A percentile compares a stretch with the other conserved stretches of the same genome.
These are phyloP conservation scores for Pythium grandisporangium DNA, from an alignment of 352 stramenopile genomes.

Conservation along the genomic window DNA sequence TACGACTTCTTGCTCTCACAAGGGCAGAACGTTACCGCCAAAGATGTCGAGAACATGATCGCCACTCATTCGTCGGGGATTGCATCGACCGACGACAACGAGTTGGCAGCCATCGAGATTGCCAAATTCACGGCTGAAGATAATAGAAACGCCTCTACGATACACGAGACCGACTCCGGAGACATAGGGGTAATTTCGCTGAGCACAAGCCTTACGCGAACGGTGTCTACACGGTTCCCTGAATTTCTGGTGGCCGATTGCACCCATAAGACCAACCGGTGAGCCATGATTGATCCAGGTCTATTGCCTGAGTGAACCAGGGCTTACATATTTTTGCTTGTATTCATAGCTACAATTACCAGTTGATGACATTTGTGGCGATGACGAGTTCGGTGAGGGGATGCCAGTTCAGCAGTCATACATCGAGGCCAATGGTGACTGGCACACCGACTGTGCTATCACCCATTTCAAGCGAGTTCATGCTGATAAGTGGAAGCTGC, in stretches of 20 bases:
- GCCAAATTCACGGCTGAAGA: neutral
- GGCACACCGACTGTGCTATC: neutral
- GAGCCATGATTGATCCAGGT: neutral
- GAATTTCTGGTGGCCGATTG: conserved; percentile 4
- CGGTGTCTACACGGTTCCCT: neutral
- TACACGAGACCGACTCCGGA: conserved; percentile 1
- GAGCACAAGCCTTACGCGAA: no score
- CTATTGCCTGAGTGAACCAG: no score
- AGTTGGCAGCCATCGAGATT: neutral
- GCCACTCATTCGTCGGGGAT: neutral
- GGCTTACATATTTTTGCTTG: neutral
- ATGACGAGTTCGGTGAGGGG: conserved; percentile 5
- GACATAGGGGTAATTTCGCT: conserved; percentile 10
- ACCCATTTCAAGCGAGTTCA: neutral
- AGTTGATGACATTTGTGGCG: conserved; percentile 5
- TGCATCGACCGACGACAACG: conserved; percentile 1
- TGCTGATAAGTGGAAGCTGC: neutral
- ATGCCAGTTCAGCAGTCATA: conserved; percentile 6
- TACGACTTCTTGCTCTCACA: neutral
- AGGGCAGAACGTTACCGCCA: conserved; percentile 1
- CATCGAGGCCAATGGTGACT: conserved; percentile 5
- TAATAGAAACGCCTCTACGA: neutral
- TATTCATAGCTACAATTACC: conserved; percentile 14
- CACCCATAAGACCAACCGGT: conserved; percentile 1
- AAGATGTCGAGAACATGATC: conserved; percentile 5